A percentile compares a stretch with the other conserved stretches of the same genome.
These are phyloP conservation scores for Pycnococcus provasolii DNA, from an alignment of 139 green algal species.

Conservation along the genomic window DNA sequence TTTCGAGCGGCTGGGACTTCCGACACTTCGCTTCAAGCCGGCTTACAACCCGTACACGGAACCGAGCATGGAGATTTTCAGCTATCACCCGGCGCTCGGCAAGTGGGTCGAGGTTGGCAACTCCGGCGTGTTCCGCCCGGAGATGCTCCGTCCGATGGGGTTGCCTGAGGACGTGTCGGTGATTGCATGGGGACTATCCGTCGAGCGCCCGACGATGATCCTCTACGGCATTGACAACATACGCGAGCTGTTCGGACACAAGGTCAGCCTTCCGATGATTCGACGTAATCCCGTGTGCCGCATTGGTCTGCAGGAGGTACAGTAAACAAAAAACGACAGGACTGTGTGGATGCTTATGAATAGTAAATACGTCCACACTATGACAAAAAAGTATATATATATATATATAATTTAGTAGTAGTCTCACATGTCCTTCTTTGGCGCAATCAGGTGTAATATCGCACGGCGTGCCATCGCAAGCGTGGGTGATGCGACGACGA, in stretches of 20 bases:
- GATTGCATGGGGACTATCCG: slow-evolving; percentile 93
- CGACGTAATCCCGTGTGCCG: slow-evolving; percentile 89
- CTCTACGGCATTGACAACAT: slow-evolving; percentile 99
- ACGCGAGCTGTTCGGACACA: slow-evolving; percentile 93
- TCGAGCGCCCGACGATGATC: slow-evolving; percentile 93
- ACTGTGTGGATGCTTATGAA: too few relatives aligned
- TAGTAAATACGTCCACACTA: too few relatives aligned
- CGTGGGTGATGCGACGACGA: too few relatives aligned
- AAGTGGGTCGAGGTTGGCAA: slow-evolving; percentile 99
- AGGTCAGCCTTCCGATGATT: slow-evolving; percentile 80
- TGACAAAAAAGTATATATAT: too few relatives aligned
- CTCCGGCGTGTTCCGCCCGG: slow-evolving; percentile 51
- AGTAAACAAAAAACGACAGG: too few relatives aligned
- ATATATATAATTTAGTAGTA: too few relatives aligned
- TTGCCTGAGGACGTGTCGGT: slow-evolving; percentile 91
- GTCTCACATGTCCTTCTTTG: too few relatives aligned
- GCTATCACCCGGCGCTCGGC: slow-evolving; percentile 78
- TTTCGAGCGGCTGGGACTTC: slow-evolving; percentile 87
- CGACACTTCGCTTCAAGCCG: slow-evolving; percentile 95
- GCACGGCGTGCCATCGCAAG: too few relatives aligned
- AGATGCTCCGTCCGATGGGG: slow-evolving; percentile 98
- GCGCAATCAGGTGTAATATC: too few relatives aligned
- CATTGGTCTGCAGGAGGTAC: slow-evolving; percentile 50
- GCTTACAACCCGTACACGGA: slow-evolving; percentile 99
- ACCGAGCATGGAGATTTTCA: slow-evolving; percentile 98